These are phyloP conservation scores for Hansenula sp. DNA, from an alignment of 1,139 yeast genomes.

Conservation along the genomic window DNA sequence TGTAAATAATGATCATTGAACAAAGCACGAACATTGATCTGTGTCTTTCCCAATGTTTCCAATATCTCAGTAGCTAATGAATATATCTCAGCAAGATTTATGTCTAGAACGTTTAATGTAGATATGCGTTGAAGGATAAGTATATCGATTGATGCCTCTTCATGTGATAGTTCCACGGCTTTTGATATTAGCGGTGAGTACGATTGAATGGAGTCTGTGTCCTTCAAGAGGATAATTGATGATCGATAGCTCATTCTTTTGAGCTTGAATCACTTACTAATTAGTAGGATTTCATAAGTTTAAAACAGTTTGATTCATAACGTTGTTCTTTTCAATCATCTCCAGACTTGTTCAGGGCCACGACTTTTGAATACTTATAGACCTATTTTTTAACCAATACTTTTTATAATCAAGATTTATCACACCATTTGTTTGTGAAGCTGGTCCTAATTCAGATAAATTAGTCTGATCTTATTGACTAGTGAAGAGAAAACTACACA, in stretches of 20 bases:
- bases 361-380: no score
- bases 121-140: conserved; percentile 10
- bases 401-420: no score
- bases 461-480: no score
- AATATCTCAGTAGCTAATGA: conserved; percentile 13
- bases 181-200: conserved; percentile 16
- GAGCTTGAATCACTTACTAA: no score
- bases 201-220: conserved; percentile 11
- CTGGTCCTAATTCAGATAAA: no score
- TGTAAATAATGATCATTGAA: conserved; percentile 19
- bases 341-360: no score
- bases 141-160: conserved; percentile 16
- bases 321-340: no score
- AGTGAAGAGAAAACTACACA: no score
- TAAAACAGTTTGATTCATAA: no score
- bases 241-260: conserved; percentile 2
- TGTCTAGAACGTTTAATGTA: conserved; percentile 16
- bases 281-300: no score
- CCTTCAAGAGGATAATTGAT: conserved; percentile 14
- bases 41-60: conserved; percentile 5
- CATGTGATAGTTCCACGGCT: conserved; percentile 8
- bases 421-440: no score
- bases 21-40: conserved; percentile 13
- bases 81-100: conserved; percentile 17
- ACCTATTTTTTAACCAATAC: no score